Conservation (phyloP, 331 rosid species). For the Rosa hybrid region DNA sequence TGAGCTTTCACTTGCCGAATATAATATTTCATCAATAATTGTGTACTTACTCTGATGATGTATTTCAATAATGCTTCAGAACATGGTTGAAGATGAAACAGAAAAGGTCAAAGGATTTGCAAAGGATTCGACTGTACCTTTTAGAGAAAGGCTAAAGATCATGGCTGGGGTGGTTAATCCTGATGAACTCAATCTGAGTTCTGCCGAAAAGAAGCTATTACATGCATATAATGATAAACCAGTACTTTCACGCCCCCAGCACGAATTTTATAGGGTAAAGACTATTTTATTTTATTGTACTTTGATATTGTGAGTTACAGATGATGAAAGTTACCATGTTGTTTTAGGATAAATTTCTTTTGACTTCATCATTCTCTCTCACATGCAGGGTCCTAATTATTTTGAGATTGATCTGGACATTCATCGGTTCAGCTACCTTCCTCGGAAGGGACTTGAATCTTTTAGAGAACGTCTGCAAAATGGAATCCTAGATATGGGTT, state of each 20-base stretch:
- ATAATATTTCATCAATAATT: background rate
- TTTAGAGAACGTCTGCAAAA: slow-evolving; percentile 76
- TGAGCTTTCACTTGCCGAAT: background rate
- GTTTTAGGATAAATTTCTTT: background rate
- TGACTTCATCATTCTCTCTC: slow-evolving; percentile 13
- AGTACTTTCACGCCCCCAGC: slow-evolving; percentile 95
- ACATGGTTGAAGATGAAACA: slow-evolving; percentile 75
- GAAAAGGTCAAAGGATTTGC: slow-evolving; percentile 89
- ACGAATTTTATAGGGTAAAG: slow-evolving; percentile 69
- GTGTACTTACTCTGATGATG: background rate
- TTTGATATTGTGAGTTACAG: background rate
- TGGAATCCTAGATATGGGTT: slow-evolving; percentile 75
- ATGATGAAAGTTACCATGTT: background rate
- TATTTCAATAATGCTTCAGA: slow-evolving; percentile 44
- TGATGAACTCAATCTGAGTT: slow-evolving; percentile 75
- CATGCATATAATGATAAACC: slow-evolving; percentile 79
- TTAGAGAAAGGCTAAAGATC: slow-evolving; percentile 89
- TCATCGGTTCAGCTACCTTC: slow-evolving; percentile 93
- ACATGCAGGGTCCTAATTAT: slow-evolving; percentile 77
- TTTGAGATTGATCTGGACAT: slow-evolving; percentile 97
- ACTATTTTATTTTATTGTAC: background rate
- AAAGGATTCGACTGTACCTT: slow-evolving; percentile 66
- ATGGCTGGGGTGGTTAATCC: slow-evolving; percentile 87
- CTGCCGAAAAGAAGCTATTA: slow-evolving; percentile 79
- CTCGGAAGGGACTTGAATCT: slow-evolving; percentile 89